Base-by-base conservation (phyloP, 352 stramenopile species). In the Phytopythium litorale region DNA sequence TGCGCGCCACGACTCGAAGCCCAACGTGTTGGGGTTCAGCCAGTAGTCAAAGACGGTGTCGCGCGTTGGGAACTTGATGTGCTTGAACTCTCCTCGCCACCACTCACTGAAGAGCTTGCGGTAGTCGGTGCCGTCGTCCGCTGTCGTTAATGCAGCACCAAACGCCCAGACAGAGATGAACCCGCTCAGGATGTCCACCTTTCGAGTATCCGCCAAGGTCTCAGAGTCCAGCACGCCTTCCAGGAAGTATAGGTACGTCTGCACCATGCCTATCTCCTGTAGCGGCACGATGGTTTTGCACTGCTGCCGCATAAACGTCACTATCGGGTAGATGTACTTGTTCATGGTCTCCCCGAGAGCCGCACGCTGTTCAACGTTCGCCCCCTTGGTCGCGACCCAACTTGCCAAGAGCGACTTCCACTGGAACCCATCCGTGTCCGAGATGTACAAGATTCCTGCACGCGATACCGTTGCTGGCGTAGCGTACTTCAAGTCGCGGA, bases 31-130 rank as follows among this genome's bases (percentile, higher is more conserved):
- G 0, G 91, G 86, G 57, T 99, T 95, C 25, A 98, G 77, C 82
- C 89, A 99, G 68, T 98, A 99, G 71, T 99, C 96, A 58, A 99
- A 99, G 1, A 99, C 89, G 0, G 93, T 98, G 57, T 98, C 86
- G 46, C 86, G 87, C 32, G 78, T 84, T n/a, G 95, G 96, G 42
- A 98, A 88, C 70, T 98, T 98, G 62, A 98, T 80, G 40, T 86
- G 81, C 66, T 98, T 98, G 70, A 97, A 98, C 58, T 98, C 87
- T 21, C 69, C 65, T 33, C 89, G 76, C 94, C 94, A 98, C 88
- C 88, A 98, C 62, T 98, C 92, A 48, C 86, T 97, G 67, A 98
- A 98, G 38, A 98, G 55, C 37, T 91, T 94, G 30, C 94, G 87
- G 67, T 97, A 98, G 67, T 98, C 92, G 1, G 87, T 95, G 35